Evolutionary conservation across 108 stramenopile genomes (phyloP), one percentile per base, ranked within the genome.

Genomic region (Chaetoceros tenuissimus): DNA sequence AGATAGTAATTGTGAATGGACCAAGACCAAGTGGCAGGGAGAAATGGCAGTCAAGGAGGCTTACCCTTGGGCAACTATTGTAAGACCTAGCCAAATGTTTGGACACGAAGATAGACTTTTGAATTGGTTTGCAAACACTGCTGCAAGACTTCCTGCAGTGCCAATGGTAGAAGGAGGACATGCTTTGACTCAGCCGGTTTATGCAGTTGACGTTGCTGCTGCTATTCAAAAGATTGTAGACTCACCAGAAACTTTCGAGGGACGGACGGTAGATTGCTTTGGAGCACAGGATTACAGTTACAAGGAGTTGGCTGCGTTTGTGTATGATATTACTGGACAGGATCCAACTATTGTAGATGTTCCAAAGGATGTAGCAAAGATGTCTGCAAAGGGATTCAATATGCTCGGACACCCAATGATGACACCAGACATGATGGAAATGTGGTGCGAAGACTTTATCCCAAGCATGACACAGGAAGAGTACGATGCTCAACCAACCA

Each of bases 61-160:
- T 8, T 96, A 87, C 66, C 94, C 94, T 3, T 87, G 89, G 78
- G 94, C 96, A 3, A 89, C 87, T 5, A 87, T 93, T 58, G 88
- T 99, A 40, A 89, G 95, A 34, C 95, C 95, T 10, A 90, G 87
- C 10, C 85, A 87, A 66, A 47, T 99, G 55, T 99, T 96, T 70
- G 98, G 98, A 26, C 80, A 78, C 21, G 94, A 96, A 52, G 98
- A 99, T 64, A 73, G 86, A 16, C 79, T 99, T 31, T 76, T 99
- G 34, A 92, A 95, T 62, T 84, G 61, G 68, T 93, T 84, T 64
- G 95, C 96, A 31, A 77, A 71, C 45, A 68, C 83, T 52, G 82
- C 85, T 24, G 57, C 60, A n/a, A 48, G 71, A 16, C 75, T 73
- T 61, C 78, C 77, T 2, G 34, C 79, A 24, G 71, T 94, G 29